These are phyloP conservation scores for Paecilomyces dactylethromorphus DNA, from an alignment of 2,329 filamentous ascomycete genomes.

Conservation along the genomic window DNA sequence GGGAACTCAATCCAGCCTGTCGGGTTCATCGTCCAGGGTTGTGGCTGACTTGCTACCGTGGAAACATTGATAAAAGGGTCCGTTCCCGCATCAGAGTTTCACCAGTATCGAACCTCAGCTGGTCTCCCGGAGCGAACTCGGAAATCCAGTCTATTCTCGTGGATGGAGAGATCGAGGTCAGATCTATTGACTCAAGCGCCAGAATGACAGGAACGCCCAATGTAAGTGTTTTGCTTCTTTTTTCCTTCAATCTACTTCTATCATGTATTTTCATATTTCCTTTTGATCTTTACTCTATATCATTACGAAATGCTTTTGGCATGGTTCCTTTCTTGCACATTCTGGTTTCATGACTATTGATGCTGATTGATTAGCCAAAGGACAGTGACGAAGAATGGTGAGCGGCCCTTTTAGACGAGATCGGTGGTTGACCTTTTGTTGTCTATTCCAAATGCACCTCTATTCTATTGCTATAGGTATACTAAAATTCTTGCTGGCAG, in stretches of 20 bases:
- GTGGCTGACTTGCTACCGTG: background rate
- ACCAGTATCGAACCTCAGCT: background rate
- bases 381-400: constrained; percentile 7
- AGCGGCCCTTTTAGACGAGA: background rate
- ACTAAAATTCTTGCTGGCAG: constrained; percentile 9
- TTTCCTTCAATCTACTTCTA: background rate
- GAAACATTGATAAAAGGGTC: background rate
- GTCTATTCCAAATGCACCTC: background rate
- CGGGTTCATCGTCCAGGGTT: background rate
- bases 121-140: background rate
- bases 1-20: constrained; percentile 10
- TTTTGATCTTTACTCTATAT: background rate
- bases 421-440: background rate
- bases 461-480: background rate
- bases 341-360: background rate
- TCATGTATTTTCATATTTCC: background rate
- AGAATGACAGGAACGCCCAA: constrained; percentile 9
- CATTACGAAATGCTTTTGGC: background rate
- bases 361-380: constrained; percentile 2
- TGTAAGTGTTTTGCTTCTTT: constrained; percentile 3
- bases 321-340: background rate
- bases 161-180: background rate
- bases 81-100: background rate
- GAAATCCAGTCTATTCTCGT: background rate
- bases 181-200: background rate